These are phyloP conservation scores for Ophiostoma piceae DNA, from an alignment of 2,329 filamentous ascomycete species.

Conservation along the genomic window DNA sequence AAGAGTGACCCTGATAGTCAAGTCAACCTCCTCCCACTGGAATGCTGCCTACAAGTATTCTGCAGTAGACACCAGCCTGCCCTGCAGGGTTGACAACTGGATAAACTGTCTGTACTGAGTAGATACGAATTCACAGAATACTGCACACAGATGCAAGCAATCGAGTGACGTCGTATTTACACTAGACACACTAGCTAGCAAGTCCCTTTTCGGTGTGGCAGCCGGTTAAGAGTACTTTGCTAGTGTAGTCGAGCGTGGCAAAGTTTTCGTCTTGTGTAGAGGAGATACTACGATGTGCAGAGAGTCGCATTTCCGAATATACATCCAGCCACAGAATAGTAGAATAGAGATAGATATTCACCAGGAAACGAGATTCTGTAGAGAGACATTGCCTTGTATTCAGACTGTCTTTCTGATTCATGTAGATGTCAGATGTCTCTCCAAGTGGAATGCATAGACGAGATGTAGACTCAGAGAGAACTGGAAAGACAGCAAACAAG, in stretches of 20 bases:
- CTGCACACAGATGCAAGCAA: background rate
- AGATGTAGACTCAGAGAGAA: too few species aligned
- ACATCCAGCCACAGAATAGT: background rate
- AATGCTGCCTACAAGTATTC: background rate
- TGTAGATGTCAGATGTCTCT: too few species aligned
- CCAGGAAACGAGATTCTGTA: too few species aligned
- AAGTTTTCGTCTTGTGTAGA: background rate
- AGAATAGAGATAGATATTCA: too few species aligned
- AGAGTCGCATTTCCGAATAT: background rate
- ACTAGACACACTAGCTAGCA: background rate
- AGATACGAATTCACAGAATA: background rate
- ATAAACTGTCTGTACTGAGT: background rate
- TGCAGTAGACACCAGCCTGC: background rate
- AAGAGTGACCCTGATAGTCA: background rate
- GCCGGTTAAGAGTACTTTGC: background rate
- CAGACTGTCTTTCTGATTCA: too few species aligned
- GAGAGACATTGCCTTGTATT: too few species aligned
- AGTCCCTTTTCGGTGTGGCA: background rate
- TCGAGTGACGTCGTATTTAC: slow-evolving; percentile 9
- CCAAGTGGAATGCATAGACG: too few species aligned
- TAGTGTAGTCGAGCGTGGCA: background rate
- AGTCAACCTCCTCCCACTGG: background rate
- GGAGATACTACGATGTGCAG: too few species aligned
- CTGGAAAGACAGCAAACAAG: too few species aligned
- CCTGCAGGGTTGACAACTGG: background rate